Conservation (phyloP, 2,329 filamentous ascomycete species). For the Phialophora tarda region DNA sequence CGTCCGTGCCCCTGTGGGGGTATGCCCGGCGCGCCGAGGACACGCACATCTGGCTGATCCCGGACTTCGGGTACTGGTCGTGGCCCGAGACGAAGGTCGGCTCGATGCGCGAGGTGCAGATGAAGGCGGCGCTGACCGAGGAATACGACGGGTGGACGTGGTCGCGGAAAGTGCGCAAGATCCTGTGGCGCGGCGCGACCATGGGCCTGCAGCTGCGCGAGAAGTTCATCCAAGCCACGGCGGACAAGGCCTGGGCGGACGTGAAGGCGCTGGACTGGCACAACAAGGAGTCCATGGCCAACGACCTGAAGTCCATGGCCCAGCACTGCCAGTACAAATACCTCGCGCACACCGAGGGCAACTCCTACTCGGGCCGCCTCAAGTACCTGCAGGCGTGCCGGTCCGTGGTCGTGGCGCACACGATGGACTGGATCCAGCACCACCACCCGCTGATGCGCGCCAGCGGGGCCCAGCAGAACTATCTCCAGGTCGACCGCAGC, state of each 20-base stretch:
- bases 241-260: conserved; percentile 54
- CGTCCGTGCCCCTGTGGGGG: conserved; percentile 49
- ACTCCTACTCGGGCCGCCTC: conserved; percentile 59
- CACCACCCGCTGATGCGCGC: conserved; percentile 55
- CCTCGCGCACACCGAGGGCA: conserved; percentile 60
- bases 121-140: conserved; percentile 32
- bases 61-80: conserved; percentile 61
- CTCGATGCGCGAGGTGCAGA: conserved; percentile 51
- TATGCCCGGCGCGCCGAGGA: conserved; percentile 51
- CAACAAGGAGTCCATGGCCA: conserved; percentile 46
- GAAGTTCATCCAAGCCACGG: conserved; percentile 48
- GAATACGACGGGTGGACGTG: conserved; percentile 31
- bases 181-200: conserved; percentile 57
- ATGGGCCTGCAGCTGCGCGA: conserved; percentile 49
- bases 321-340: conserved; percentile 63
- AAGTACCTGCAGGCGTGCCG: conserved; percentile 61
- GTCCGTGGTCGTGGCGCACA: conserved; percentile 57
- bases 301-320: conserved; percentile 56
- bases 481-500: conserved; percentile 55
- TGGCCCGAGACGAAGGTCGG: conserved; percentile 58
- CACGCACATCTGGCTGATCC: conserved; percentile 56
- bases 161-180: conserved; percentile 50
- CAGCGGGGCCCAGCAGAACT: conserved; percentile 57
- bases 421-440: conserved; percentile 56
- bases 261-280: conserved; percentile 52